Percentiles rank a stretch among this genome's conserved stretches.
Conservation (phyloP, 2,329 filamentous ascomycete species). For the Colletotrichum gigasporum region DNA sequence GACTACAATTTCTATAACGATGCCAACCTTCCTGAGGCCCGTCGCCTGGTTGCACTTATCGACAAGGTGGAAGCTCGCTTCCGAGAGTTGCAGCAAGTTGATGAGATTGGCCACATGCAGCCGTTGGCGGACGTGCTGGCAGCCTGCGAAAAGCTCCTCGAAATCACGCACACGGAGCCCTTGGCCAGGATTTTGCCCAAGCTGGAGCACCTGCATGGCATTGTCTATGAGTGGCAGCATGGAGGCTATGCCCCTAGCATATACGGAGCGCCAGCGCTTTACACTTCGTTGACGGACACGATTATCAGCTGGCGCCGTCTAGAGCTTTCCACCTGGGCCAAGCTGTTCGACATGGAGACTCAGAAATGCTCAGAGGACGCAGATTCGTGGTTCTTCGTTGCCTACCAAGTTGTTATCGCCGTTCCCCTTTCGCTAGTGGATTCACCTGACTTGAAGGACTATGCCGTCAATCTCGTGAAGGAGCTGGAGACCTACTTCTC, state of each 20-base stretch:
- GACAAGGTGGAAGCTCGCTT: slow-evolving; percentile 78
- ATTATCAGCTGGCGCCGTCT: slow-evolving; percentile 91
- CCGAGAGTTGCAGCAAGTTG: slow-evolving; percentile 71
- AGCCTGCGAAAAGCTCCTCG: slow-evolving; percentile 78
- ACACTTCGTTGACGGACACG: slow-evolving; percentile 81
- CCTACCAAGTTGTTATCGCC: slow-evolving; percentile 88
- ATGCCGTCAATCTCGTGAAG: slow-evolving; percentile 75
- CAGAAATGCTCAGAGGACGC: slow-evolving; percentile 80
- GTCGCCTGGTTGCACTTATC: slow-evolving; percentile 76
- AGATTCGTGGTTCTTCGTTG: slow-evolving; percentile 94
- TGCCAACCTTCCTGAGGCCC: slow-evolving; percentile 78
- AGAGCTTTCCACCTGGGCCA: slow-evolving; percentile 92
- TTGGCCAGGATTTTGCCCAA: slow-evolving; percentile 87
- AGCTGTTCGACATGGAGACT: slow-evolving; percentile 85
- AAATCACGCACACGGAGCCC: slow-evolving; percentile 82
- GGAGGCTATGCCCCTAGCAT: slow-evolving; percentile 84
- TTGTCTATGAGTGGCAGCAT: slow-evolving; percentile 93
- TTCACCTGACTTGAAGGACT: slow-evolving; percentile 67
- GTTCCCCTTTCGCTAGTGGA: slow-evolving; percentile 74
- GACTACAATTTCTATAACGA: slow-evolving; percentile 92
- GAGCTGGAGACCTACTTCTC: slow-evolving; percentile 83
- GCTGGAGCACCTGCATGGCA: slow-evolving; percentile 85
- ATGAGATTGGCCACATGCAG: slow-evolving; percentile 77
- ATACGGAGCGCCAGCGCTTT: slow-evolving; percentile 74
- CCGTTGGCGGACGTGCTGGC: slow-evolving; percentile 80